Base-by-base conservation (phyloP, 495 filamentous ascomycete species). In the Tetracladium marchalianum region DNA sequence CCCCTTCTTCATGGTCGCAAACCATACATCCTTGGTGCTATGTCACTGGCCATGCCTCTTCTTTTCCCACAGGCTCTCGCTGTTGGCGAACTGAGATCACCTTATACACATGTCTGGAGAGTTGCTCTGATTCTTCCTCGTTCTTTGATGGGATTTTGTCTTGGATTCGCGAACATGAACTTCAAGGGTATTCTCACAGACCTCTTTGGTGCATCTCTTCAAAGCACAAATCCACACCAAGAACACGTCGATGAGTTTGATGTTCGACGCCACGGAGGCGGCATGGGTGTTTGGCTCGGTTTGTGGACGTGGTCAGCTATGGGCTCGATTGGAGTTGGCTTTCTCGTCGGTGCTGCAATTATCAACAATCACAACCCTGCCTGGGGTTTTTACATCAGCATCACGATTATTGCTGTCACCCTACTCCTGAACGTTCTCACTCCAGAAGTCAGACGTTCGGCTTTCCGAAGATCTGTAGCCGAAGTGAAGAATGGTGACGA, bases 141-240 rank as follows among this genome's bases (percentile, higher is more conserved):
- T 32, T 69, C 67, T 1, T 47, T 81, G 41, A 80, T 83, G 55
- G 84, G 84, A 2, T 61, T 85, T 35, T 70, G 71, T 13, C 69
- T 88, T 12, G 85, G 85, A 2, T 84, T 87, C 58, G 79, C 79
- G 12, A 83, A 80, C 50, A 80, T 87, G 68, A 89, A 87, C 54
- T 82, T 82, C 53, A 70, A 81, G 49, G 69, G 75, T 0, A 81
- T 77, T 1, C 66, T 89, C 31, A 72, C 80, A 1, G 85, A 89
- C 58, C 68, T 89, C 9, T 89, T 85, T 53, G 84, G 84, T 4
- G 75, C 79, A 11, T 84, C 79, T 0, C 61, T 86, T 31, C 82
- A 85, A 66, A 82, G 79, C 56, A 67, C 70, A 12, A 77, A 78
- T 41, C 82, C 82, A 4, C 82, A 85, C 53, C 79, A 85, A 60